Percentiles rank a stretch among this genome's conserved stretches.
phyloP scores from a whole-genome alignment of 177 flowering plant genomes.

The Vitis hybrid region DNA sequence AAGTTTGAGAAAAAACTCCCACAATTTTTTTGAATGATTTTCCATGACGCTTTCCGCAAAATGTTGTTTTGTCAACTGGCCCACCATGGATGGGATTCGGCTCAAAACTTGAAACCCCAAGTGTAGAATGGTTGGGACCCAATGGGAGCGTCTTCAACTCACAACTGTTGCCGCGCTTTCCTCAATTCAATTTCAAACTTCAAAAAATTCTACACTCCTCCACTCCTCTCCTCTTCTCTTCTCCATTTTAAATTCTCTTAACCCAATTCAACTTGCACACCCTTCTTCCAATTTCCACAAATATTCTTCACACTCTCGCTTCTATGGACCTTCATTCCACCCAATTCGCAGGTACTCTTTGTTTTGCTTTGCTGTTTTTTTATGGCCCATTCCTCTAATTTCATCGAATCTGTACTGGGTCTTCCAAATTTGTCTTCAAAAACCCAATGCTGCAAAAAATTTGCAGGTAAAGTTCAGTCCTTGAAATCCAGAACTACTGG shows the following conservation, averaged over 20 bases:
- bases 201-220: not conserved
- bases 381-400: not conserved
- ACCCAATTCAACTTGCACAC: not conserved
- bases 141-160: not conserved
- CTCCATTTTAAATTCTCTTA: not conserved
- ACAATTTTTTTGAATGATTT: too few relatives aligned
- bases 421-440: not conserved
- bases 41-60: too few relatives aligned
- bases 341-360: slow-evolving; percentile 1
- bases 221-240: not conserved
- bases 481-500: slow-evolving; percentile 5
- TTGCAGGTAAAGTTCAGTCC: slow-evolving; percentile 2
- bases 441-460: not conserved
- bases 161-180: slow-evolving; percentile 5
- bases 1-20: too few relatives aligned
- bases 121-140: not conserved
- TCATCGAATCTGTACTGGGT: not conserved
- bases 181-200: not conserved
- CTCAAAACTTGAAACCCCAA: not conserved
- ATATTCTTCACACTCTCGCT: not conserved
- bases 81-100: not conserved
- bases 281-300: not conserved
- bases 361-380: not conserved
- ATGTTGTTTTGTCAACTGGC: too few relatives aligned
- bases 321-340: slow-evolving; percentile 2